These are phyloP conservation scores for Telfairia occidentalis DNA, from an alignment of 331 rosid genomes.

Conservation along the genomic window DNA sequence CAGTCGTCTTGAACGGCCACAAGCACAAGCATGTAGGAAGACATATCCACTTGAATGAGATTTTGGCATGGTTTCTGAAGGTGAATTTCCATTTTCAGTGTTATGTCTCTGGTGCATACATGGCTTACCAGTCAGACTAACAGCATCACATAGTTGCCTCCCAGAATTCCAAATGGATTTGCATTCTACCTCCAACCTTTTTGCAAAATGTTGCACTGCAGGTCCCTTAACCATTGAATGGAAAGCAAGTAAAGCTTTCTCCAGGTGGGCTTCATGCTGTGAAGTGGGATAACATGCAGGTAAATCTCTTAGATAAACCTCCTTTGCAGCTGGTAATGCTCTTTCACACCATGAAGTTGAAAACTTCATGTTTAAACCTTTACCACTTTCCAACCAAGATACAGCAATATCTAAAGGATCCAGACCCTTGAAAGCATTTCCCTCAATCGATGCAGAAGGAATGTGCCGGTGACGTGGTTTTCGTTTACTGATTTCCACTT, in stretches of 20 bases:
- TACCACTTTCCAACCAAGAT: constrained; percentile 73
- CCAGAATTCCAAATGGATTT: constrained; percentile 74
- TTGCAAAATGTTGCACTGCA: constrained; percentile 52
- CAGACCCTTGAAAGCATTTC: constrained; percentile 31
- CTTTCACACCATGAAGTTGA: constrained; percentile 77
- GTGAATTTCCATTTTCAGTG: constrained; percentile 27
- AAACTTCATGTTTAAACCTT: constrained; percentile 58
- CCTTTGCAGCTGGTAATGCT: constrained; percentile 68
- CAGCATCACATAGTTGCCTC: constrained; percentile 82
- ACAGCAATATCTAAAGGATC: constrained; percentile 67
- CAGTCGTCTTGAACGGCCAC: constrained; percentile 71
- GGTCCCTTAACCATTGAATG: constrained; percentile 74
- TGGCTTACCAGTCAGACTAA: constrained; percentile 89
- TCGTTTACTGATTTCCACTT: constrained; percentile 48
- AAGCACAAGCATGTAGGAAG: constrained; percentile 84
- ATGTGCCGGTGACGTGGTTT: constrained; percentile 50
- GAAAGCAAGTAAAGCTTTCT: constrained; percentile 66
- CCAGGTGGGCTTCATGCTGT: constrained; percentile 55
- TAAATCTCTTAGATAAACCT: constrained; percentile 75
- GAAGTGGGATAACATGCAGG: constrained; percentile 74
- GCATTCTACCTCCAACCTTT: constrained; percentile 73
- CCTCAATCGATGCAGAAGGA: constrained; percentile 35
- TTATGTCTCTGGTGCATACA: constrained; percentile 84
- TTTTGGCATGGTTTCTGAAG: constrained; percentile 22
- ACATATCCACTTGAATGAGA: constrained; percentile 80